phyloP scores from a whole-genome alignment of 116 monocot genomes.

The Papilionanthe hybrid region DNA sequence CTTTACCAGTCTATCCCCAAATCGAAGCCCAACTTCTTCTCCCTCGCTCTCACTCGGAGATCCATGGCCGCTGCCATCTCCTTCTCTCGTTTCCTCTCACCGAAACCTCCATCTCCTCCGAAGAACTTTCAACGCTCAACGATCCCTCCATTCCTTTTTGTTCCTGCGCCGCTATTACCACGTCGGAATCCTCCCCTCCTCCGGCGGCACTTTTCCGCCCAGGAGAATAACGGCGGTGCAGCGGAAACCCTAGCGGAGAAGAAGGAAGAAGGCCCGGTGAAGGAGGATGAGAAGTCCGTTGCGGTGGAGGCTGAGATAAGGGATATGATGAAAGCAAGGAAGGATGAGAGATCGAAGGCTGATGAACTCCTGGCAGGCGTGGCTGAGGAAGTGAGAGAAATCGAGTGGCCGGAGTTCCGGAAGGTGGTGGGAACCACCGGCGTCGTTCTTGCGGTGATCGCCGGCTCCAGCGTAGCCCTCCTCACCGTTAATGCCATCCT shows the following conservation, averaged over 20 bases:
- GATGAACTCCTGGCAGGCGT: slow-evolving; percentile 48
- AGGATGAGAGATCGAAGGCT: slow-evolving; percentile 13
- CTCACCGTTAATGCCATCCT: slow-evolving; percentile 84
- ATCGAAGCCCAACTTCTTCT: no score
- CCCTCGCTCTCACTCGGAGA: no score
- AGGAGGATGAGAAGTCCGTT: neutral
- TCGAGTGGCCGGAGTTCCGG: slow-evolving; percentile 89
- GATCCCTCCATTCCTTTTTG: neutral
- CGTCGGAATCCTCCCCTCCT: neutral
- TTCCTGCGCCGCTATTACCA: neutral
- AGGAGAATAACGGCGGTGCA: slow-evolving; percentile 15
- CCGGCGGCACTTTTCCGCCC: slow-evolving; percentile 4
- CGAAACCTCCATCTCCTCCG: neutral
- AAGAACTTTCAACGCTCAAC: neutral
- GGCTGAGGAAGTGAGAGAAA: slow-evolving; percentile 61
- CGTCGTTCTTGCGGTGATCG: slow-evolving; percentile 85
- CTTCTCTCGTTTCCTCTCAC: slow-evolving; percentile 15
- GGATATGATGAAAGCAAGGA: slow-evolving; percentile 6
- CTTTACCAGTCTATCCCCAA: no score
- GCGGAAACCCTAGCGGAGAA: slow-evolving; percentile 13
- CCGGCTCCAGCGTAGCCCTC: slow-evolving; percentile 73
- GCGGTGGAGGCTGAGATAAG: no score
- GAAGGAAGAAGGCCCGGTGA: neutral
- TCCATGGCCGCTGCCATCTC: no score
- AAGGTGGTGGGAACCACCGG: slow-evolving; percentile 89